These are phyloP conservation scores for Ophiocordyceps robertsii DNA, from an alignment of 2,329 filamentous ascomycete species.

Conservation along the genomic window DNA sequence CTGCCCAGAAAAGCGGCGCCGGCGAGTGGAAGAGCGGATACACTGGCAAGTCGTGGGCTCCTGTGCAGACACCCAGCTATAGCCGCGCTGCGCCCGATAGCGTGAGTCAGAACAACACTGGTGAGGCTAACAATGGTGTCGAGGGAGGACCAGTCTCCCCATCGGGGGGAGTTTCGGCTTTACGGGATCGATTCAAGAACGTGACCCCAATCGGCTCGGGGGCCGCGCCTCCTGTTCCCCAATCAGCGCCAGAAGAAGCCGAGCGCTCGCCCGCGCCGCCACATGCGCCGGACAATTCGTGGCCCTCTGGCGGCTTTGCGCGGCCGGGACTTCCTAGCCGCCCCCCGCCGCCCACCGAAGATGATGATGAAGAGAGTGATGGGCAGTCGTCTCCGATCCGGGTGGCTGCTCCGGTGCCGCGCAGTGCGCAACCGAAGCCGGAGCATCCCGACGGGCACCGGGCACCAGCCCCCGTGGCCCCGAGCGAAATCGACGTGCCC, in stretches of 20 bases:
- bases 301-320: slow-evolving; percentile 62
- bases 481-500: slow-evolving; percentile 49
- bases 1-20: slow-evolving; percentile 58
- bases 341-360: slow-evolving; percentile 37
- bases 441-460: slow-evolving; percentile 37
- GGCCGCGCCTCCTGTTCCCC: slow-evolving; percentile 22
- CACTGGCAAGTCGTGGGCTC: slow-evolving; percentile 75
- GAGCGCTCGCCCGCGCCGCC: slow-evolving; percentile 31
- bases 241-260: slow-evolving; percentile 18
- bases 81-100: slow-evolving; percentile 44
- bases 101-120: slow-evolving; percentile 48
- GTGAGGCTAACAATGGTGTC: slow-evolving; percentile 30
- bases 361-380: slow-evolving; percentile 41
- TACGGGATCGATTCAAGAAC: slow-evolving; percentile 74
- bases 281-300: slow-evolving; percentile 41
- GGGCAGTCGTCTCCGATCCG: slow-evolving; percentile 64
- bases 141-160: slow-evolving; percentile 40
- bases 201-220: slow-evolving; percentile 53
- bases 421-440: slow-evolving; percentile 39
- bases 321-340: slow-evolving; percentile 63
- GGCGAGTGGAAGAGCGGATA: slow-evolving; percentile 86
- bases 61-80: slow-evolving; percentile 57
- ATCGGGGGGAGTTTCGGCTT: slow-evolving; percentile 53
- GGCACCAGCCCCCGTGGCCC: slow-evolving; percentile 46
- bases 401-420: slow-evolving; percentile 72